Percentiles rank a stretch among this genome's conserved stretches.
These are phyloP conservation scores for Pseudogymnoascus sp. DNA, from an alignment of 2,329 filamentous ascomycete genomes.

Conservation along the genomic window DNA sequence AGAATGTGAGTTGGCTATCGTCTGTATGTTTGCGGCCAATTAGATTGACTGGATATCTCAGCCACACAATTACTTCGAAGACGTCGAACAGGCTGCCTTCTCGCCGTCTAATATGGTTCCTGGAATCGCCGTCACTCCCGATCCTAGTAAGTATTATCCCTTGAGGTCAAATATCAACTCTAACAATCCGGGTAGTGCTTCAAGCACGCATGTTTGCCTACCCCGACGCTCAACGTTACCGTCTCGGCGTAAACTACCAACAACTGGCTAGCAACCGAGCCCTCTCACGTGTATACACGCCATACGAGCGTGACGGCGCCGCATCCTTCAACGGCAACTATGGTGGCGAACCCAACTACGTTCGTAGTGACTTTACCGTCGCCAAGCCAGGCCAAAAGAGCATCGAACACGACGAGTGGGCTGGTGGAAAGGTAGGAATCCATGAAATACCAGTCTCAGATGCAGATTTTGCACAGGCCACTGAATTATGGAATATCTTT, in stretches of 20 bases:
- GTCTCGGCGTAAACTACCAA: conserved; percentile 53
- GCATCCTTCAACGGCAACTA: conserved; percentile 38
- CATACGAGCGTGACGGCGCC: conserved; percentile 36
- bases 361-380: conserved; percentile 12
- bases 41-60: background rate
- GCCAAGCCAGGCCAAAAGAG: background rate
- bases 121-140: conserved; percentile 55
- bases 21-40: background rate
- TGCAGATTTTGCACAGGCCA: conserved; percentile 45
- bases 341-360: conserved; percentile 40
- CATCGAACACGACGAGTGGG: background rate
- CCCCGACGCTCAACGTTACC: conserved; percentile 49
- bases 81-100: conserved; percentile 64
- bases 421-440: background rate
- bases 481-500: conserved; percentile 43
- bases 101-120: conserved; percentile 59
- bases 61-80: conserved; percentile 60
- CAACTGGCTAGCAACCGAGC: conserved; percentile 48
- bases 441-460: conserved; percentile 33
- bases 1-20: conserved; percentile 33
- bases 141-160: conserved; percentile 58
- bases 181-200: conserved; percentile 32
- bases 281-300: conserved; percentile 27
- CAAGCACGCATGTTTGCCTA: conserved; percentile 51
- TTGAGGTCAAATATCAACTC: conserved; percentile 28